Evolutionary conservation across 208 protist species (phyloP), one percentile per base, ranked within the genome.

Genomic region (Trypanosoma lewisi): DNA sequence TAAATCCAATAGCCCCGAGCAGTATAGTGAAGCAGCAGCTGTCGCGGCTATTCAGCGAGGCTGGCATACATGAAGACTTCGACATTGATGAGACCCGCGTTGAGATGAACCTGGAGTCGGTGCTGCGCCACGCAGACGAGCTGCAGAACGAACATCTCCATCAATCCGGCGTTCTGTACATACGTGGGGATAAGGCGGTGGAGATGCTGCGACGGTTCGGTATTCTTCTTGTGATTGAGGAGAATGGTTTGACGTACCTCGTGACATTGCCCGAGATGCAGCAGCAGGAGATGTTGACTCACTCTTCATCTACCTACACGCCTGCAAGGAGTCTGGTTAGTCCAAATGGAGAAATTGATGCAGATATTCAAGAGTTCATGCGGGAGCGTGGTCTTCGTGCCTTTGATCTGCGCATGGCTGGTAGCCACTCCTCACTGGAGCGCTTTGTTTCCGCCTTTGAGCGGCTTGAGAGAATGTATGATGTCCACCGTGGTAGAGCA

Each of bases 401-500:
- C 19, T 91, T 94, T 66, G 87, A 94, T 55, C 72, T 94, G 28
- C 82, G 87, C 60, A 90, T 94, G 85, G 79, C 79, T 2, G 87
- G 87, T 39, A 84, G 77, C 51, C 73, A 84, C 54, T 75, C 83
- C 23, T 79, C 82, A 1, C 73, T 91, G 31, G 87, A 94, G 56
- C 79, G 81, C 36, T 88, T 94, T 70, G 85, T 94, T 16, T 69
- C 56, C 9, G 80, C 83, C 3, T 89, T 94, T 63, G 87, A 94
- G 71, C 68, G 80, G 16, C 60, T 94, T 27, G 84, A 91, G 67
- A 52, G 81, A 25, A 73, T 94, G 77, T 94, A 91, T 72, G 82
- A 77, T 33, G 42, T 80, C 2, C 87, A 94, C 77, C 84, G 84
- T 54, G 87, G 87, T 14, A 62, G 82, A 17, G 82, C 82, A 19